Percentiles rank a stretch among this genome's conserved stretches.
Evolutionary conservation across 2,329 filamentous ascomycete species (phyloP).

Genomic region (Botrytis fabae): DNA sequence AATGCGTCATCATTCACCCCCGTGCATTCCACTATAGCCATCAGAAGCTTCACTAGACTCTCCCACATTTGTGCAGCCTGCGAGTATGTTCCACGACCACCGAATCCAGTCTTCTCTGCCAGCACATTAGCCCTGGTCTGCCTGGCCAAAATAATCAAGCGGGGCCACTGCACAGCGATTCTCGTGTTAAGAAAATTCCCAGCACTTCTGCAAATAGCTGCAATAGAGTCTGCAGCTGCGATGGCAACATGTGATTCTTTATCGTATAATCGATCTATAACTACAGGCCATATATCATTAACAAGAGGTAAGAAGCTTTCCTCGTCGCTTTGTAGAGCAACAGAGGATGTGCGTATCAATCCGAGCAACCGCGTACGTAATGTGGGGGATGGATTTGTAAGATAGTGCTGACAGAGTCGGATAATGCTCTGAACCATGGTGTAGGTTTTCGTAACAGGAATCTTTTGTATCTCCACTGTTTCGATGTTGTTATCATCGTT

Average conservation of each 20-base stretch:
- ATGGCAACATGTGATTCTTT: constrained; percentile 66
- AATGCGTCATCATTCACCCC: constrained; percentile 67
- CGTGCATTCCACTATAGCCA: constrained; percentile 62
- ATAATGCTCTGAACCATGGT: constrained; percentile 79
- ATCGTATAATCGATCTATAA: constrained; percentile 68
- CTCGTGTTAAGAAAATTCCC: constrained; percentile 79
- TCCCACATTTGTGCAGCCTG: constrained; percentile 66
- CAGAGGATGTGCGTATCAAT: constrained; percentile 71
- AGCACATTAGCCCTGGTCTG: constrained; percentile 45
- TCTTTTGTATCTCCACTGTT: constrained; percentile 53
- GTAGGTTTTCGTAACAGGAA: constrained; percentile 76
- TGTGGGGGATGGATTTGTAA: constrained; percentile 79
- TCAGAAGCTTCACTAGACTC: constrained; percentile 58
- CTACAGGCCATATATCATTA: constrained; percentile 86
- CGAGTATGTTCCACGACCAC: constrained; percentile 57
- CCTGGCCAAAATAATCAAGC: constrained; percentile 54
- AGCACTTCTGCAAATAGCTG: constrained; percentile 66
- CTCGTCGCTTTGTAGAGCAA: constrained; percentile 72
- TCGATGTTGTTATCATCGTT: constrained; percentile 35
- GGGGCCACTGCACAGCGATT: constrained; percentile 71
- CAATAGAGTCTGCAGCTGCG: constrained; percentile 68
- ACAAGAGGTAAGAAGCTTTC: constrained; percentile 84
- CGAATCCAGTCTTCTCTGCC: constrained; percentile 38
- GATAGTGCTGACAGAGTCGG: constrained; percentile 81
- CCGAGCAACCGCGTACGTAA: constrained; percentile 77